phyloP scores from a whole-genome alignment of 176 grass and related monocot genomes.

The Puya raimondii region DNA sequence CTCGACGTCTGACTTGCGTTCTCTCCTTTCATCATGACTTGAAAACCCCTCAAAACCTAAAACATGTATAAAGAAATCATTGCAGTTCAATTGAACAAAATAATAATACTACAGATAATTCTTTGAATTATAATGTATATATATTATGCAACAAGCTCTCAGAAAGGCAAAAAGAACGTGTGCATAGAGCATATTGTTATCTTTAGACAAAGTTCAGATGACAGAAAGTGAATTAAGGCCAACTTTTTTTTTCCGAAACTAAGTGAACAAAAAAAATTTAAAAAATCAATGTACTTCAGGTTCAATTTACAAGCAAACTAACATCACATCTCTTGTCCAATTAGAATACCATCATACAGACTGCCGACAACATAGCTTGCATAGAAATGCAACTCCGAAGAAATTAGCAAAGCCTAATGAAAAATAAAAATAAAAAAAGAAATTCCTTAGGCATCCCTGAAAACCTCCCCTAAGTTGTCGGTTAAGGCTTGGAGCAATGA shows the following conservation, averaged over 20 bases:
- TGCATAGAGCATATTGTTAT: not conserved
- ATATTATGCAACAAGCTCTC: not conserved
- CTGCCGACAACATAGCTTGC: not conserved
- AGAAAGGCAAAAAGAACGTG: slow-evolving; percentile 3
- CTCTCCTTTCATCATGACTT: slow-evolving; percentile 61
- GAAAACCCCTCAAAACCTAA: slow-evolving; percentile 77
- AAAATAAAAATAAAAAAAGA: too few relatives aligned
- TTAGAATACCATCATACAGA: not conserved
- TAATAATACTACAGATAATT: not conserved
- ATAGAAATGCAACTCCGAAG: too few relatives aligned
- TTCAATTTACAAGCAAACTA: not conserved
- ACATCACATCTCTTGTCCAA: not conserved
- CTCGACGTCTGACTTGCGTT: slow-evolving; percentile 72
- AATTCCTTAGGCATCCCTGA: too few relatives aligned
- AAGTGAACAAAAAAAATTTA: not conserved
- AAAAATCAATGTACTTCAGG: not conserved
- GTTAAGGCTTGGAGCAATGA: too few relatives aligned
- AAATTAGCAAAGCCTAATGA: too few relatives aligned
- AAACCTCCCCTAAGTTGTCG: too few relatives aligned
- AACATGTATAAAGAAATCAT: not conserved
- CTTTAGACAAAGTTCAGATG: not conserved
- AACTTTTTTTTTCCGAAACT: not conserved
- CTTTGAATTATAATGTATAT: not conserved
- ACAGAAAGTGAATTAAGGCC: not conserved
- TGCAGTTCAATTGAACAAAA: slow-evolving; percentile 6